A percentile compares a stretch with the other conserved stretches of the same genome.
These are phyloP conservation scores for Metschnikowia lunata DNA, from an alignment of 805 yeast genomes.

Conservation along the genomic window DNA sequence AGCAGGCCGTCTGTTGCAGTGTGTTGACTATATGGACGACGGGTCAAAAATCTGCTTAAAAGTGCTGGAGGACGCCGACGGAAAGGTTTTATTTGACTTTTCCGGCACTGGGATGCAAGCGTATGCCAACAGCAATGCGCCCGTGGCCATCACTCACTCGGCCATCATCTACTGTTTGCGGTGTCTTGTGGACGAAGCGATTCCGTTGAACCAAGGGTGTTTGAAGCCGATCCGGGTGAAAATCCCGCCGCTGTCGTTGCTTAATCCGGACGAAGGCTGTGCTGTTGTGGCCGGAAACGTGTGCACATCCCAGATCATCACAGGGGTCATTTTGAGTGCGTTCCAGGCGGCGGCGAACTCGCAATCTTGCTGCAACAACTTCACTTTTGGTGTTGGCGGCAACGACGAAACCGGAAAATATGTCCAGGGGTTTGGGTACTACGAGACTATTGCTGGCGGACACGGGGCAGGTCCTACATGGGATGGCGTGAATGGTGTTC, in stretches of 20 bases:
- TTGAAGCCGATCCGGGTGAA: slow-evolving; percentile 68
- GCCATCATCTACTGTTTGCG: slow-evolving; percentile 86
- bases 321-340: slow-evolving; percentile 83
- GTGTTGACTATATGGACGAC: slow-evolving; percentile 68
- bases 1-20: slow-evolving; percentile 15
- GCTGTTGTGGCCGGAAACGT: slow-evolving; percentile 94
- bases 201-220: slow-evolving; percentile 94
- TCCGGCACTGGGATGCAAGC: slow-evolving; percentile 83
- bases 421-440: slow-evolving; percentile 21
- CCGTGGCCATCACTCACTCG: slow-evolving; percentile 81
- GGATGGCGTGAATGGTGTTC: slow-evolving; percentile 18
- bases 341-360: slow-evolving; percentile 90
- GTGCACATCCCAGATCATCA: slow-evolving; percentile 88
- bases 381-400: slow-evolving; percentile 71
- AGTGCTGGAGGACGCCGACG: slow-evolving; percentile 46
- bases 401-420: slow-evolving; percentile 48
- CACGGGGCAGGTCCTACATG: slow-evolving; percentile 20
- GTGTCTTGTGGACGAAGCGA: slow-evolving; percentile 77
- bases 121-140: slow-evolving; percentile 89
- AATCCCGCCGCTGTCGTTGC: slow-evolving; percentile 33
- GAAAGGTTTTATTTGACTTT: slow-evolving; percentile 75
- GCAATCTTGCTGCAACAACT: slow-evolving; percentile 92
- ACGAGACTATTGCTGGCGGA: slow-evolving; percentile 20
- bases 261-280: slow-evolving; percentile 77
- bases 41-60: slow-evolving; percentile 63